A percentile compares a stretch with the other conserved stretches of the same genome.
Evolutionary conservation across 1,284 basidiomycete genomes (phyloP).

Genomic region (Pisolithus thermaeus): DNA sequence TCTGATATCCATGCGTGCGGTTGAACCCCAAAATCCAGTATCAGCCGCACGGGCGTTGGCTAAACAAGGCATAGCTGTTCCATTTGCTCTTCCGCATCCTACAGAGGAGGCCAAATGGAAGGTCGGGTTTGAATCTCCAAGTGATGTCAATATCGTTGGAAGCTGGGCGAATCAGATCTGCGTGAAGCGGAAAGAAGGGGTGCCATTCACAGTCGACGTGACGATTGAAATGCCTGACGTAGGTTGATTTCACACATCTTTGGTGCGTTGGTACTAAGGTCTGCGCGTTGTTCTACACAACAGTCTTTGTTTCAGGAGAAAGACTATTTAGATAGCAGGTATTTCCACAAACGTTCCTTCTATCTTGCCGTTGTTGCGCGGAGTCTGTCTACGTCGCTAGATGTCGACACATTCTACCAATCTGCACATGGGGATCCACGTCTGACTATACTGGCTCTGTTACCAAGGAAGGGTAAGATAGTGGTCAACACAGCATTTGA

Average conservation of each 20-base stretch:
- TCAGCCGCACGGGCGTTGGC: constrained; percentile 48
- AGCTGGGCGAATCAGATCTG: constrained; percentile 68
- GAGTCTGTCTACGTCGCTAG: constrained; percentile 46
- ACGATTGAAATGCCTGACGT: constrained; percentile 86
- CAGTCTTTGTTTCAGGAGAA: constrained; percentile 89
- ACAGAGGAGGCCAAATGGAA: constrained; percentile 74
- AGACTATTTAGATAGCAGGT: constrained; percentile 86
- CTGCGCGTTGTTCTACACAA: neutral
- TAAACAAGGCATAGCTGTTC: constrained; percentile 51
- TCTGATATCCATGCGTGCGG: constrained; percentile 52
- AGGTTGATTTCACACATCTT: constrained; percentile 24
- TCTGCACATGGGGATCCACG: constrained; percentile 63
- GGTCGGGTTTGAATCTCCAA: constrained; percentile 64
- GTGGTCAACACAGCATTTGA: constrained; percentile 11
- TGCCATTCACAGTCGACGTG: constrained; percentile 73
- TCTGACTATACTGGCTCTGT: constrained; percentile 61
- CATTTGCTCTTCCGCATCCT: constrained; percentile 59
- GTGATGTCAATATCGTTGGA: constrained; percentile 65
- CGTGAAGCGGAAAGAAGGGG: constrained; percentile 60
- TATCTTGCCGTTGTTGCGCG: constrained; percentile 82
- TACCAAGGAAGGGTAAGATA: constrained; percentile 46
- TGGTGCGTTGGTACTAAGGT: constrained; percentile 2
- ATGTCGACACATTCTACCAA: constrained; percentile 56
- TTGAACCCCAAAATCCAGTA: constrained; percentile 62
- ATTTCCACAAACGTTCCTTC: constrained; percentile 90